Evolutionary conservation across 1,284 basidiomycete genomes (phyloP).

Genomic region (Salmacisia buchloeana): DNA sequence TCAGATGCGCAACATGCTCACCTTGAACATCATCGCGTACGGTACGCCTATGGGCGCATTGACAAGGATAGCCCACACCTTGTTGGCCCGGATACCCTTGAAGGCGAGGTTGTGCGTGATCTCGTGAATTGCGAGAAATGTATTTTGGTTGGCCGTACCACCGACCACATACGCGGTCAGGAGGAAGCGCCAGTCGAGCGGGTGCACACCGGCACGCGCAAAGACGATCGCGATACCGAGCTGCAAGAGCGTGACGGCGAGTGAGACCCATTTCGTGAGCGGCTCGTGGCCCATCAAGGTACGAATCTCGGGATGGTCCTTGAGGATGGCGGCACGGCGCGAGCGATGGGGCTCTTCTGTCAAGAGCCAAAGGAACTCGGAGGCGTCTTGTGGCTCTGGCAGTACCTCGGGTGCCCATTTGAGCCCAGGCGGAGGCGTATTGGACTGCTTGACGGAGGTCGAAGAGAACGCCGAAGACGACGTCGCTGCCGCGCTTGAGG

Average conservation of each 20-base stretch:
- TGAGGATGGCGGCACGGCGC: slow-evolving; percentile 80
- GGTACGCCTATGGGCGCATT: slow-evolving; percentile 91
- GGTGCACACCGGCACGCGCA: slow-evolving; percentile 58
- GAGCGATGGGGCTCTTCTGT: slow-evolving; percentile 94
- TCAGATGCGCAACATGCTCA: slow-evolving; percentile 47
- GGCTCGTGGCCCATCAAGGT: slow-evolving; percentile 93
- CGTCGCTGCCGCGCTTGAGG: neutral
- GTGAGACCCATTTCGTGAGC: slow-evolving; percentile 78
- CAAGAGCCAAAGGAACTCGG: slow-evolving; percentile 74
- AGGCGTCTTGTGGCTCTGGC: slow-evolving; percentile 29
- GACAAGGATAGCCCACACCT: slow-evolving; percentile 77
- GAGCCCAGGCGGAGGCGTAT: slow-evolving; percentile 15
- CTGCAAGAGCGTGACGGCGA: slow-evolving; percentile 73
- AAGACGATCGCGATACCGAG: slow-evolving; percentile 63
- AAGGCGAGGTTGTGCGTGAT: slow-evolving; percentile 98
- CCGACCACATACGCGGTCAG: slow-evolving; percentile 77
- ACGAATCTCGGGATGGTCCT: slow-evolving; percentile 86
- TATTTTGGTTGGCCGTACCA: slow-evolving; percentile 92
- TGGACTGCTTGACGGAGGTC: no score
- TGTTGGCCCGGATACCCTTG: slow-evolving; percentile 74
- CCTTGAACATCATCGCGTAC: slow-evolving; percentile 94
- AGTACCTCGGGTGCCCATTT: slow-evolving; percentile 45
- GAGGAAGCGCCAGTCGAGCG: slow-evolving; percentile 69
- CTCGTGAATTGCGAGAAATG: slow-evolving; percentile 95
- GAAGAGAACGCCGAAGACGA: slow-evolving; percentile 14